Percentiles rank a stretch among this genome's conserved stretches.
Conservation (phyloP, 2,329 filamentous ascomycete species). For the Epichloe festucae region DNA sequence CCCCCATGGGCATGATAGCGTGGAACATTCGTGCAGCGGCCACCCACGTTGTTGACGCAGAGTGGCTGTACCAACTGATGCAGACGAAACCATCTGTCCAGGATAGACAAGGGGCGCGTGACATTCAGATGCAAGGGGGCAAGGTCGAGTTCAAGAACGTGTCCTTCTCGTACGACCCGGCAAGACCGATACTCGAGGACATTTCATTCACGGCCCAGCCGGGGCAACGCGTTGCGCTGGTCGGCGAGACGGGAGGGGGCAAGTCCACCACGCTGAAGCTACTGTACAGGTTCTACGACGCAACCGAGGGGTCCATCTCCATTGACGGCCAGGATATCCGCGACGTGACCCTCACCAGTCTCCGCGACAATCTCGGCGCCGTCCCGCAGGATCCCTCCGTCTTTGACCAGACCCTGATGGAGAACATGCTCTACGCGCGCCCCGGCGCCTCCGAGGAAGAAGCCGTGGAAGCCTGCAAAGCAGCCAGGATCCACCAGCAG, state of each 20-base stretch:
- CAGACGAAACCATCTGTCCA: constrained; percentile 42
- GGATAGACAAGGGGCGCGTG: constrained; percentile 31
- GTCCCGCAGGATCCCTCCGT: constrained; percentile 52
- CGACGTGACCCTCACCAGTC: constrained; percentile 41
- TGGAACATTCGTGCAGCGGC: constrained; percentile 15
- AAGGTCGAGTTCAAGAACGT: constrained; percentile 42
- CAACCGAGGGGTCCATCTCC: constrained; percentile 36
- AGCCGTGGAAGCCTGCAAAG: constrained; percentile 45
- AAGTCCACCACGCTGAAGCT: constrained; percentile 51
- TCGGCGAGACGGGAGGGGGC: constrained; percentile 50
- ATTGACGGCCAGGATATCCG: constrained; percentile 49
- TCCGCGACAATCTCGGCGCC: constrained; percentile 46
- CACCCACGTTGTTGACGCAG: constrained; percentile 47
- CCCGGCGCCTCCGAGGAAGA: constrained; percentile 48
- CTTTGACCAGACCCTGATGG: constrained; percentile 51
- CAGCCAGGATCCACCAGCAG: constrained; percentile 51
- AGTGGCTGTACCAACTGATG: constrained; percentile 44
- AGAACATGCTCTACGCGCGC: constrained; percentile 52
- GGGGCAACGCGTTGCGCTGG: constrained; percentile 45
- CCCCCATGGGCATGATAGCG: constrained; percentile 20
- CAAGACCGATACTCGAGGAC: constrained; percentile 35
- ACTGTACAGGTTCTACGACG: constrained; percentile 47
- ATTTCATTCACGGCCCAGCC: constrained; percentile 34
- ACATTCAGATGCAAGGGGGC: constrained; percentile 32
- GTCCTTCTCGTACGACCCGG: constrained; percentile 39